Conservation (phyloP, 1,284 basidiomycete species). For the Sporisorium scitamineum region DNA sequence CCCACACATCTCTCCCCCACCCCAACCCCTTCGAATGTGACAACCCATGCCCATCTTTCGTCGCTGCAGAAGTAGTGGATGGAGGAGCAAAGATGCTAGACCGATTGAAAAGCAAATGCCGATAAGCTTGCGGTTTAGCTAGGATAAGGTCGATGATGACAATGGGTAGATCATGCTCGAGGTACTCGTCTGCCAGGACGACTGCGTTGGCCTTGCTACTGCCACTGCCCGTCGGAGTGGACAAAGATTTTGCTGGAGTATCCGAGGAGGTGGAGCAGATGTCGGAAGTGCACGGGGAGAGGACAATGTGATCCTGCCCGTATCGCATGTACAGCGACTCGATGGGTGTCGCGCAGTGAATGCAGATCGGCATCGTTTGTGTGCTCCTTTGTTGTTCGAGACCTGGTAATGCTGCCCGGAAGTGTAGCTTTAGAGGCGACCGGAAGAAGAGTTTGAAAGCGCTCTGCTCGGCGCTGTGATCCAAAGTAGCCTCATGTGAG, state of each 20-base stretch:
- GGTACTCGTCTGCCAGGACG: conserved; percentile 82
- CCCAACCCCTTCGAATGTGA: too few species aligned
- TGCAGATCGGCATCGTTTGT: conserved; percentile 44
- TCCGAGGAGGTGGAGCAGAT: conserved; percentile 12
- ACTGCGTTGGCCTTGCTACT: background rate
- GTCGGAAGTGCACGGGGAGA: conserved; percentile 27
- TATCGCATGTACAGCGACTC: conserved; percentile 46
- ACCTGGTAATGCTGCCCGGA: background rate
- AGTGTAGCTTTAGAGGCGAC: background rate
- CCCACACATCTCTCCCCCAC: background rate
- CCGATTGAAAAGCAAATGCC: conserved; percentile 89
- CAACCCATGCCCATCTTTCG: background rate
- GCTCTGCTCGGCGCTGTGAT: background rate
- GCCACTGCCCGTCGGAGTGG: conserved; percentile 68
- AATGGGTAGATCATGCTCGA: conserved; percentile 84
- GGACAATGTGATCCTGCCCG: conserved; percentile 43
- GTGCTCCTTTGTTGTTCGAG: background rate
- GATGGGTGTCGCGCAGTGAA: conserved; percentile 41
- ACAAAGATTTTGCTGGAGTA: background rate
- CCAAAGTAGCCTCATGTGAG: background rate
- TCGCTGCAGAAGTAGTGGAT: background rate
- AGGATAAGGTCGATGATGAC: conserved; percentile 86
- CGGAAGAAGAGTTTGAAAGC: background rate
- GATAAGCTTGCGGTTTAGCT: conserved; percentile 85
- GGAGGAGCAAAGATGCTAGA: conserved; percentile 8